A percentile compares a stretch with the other conserved stretches of the same genome.
Evolutionary conservation across 1,284 basidiomycete species (phyloP).

Genomic region (Trichosporon sp.): DNA sequence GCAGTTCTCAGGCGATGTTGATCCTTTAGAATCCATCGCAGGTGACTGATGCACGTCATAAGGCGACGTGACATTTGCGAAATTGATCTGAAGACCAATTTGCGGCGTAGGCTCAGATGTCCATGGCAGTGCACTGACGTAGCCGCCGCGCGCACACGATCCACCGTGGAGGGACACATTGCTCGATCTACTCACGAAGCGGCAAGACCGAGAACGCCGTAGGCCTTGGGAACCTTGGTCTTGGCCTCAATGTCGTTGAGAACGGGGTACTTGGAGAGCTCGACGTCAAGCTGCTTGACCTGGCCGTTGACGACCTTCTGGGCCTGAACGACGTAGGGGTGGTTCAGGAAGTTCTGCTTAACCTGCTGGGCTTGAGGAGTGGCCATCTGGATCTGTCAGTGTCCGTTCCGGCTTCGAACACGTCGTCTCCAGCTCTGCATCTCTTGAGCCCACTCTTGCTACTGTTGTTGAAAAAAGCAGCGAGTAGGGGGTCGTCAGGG

Average conservation of each 20-base stretch:
- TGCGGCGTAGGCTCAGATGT: conserved; percentile 2
- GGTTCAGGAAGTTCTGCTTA: conserved; percentile 65
- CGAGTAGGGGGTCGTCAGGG: conserved; percentile 1
- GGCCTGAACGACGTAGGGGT: conserved; percentile 79
- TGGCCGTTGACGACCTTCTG: conserved; percentile 75
- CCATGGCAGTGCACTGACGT: conserved; percentile 14
- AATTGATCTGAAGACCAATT: conserved; percentile 24
- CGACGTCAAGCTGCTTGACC: conserved; percentile 85
- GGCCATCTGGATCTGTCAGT: conserved; percentile 43
- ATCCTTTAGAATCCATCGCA: not conserved
- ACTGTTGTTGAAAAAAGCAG: conserved; percentile 5
- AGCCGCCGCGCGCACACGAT: conserved; percentile 4
- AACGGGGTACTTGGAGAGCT: conserved; percentile 91
- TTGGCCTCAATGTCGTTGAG: conserved; percentile 81
- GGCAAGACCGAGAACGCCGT: conserved; percentile 76
- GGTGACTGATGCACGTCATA: conserved; percentile 2
- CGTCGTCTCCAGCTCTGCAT: not conserved
- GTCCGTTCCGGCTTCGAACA: not conserved
- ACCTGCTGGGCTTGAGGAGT: conserved; percentile 53
- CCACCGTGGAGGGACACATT: not conserved
- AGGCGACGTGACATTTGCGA: not conserved
- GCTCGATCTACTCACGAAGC: conserved; percentile 57
- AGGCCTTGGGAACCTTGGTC: conserved; percentile 90
- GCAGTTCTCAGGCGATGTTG: not conserved
- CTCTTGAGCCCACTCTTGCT: not conserved